These are phyloP conservation scores for Saitozyma podzolica DNA, from an alignment of 768 basidiomycete species.

Conservation along the genomic window DNA sequence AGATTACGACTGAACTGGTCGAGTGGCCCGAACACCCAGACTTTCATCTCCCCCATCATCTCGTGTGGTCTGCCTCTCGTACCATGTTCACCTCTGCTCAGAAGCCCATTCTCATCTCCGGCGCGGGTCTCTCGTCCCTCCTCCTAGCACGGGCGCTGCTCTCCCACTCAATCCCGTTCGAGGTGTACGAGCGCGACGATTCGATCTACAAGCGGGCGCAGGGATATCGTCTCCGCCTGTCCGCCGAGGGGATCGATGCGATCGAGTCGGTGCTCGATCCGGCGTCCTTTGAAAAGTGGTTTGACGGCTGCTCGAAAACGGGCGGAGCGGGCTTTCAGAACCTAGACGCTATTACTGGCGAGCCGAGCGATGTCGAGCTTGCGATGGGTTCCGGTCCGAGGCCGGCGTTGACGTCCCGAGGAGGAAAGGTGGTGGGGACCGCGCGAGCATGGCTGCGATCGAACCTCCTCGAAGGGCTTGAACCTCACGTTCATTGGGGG, in stretches of 20 bases:
- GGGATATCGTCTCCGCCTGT: slow-evolving; percentile 28
- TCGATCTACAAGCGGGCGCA: slow-evolving; percentile 21
- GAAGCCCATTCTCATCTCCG: slow-evolving; percentile 29
- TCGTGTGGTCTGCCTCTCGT: background rate
- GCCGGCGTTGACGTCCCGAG: slow-evolving; percentile 9
- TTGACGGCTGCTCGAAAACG: slow-evolving; percentile 22
- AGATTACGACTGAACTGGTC: too few relatives aligned
- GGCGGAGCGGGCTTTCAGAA: slow-evolving; percentile 15
- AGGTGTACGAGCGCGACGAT: slow-evolving; percentile 25
- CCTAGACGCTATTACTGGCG: slow-evolving; percentile 20
- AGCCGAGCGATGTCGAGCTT: background rate
- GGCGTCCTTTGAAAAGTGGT: slow-evolving; percentile 16
- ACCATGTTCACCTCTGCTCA: background rate
- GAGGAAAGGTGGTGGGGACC: slow-evolving; percentile 18
- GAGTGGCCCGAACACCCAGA: too few relatives aligned
- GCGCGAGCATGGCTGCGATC: slow-evolving; percentile 22
- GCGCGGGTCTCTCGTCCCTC: slow-evolving; percentile 27
- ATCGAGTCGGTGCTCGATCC: slow-evolving; percentile 22
- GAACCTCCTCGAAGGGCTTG: slow-evolving; percentile 17
- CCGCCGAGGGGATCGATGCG: slow-evolving; percentile 24
- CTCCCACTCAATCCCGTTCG: slow-evolving; percentile 23
- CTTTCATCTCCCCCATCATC: too few relatives aligned
- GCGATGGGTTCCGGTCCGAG: slow-evolving; percentile 5
- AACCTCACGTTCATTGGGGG: slow-evolving; percentile 10
- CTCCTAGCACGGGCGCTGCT: slow-evolving; percentile 25